Base-by-base conservation (phyloP, 495 filamentous ascomycete species). In the Lophium mytilinum region DNA sequence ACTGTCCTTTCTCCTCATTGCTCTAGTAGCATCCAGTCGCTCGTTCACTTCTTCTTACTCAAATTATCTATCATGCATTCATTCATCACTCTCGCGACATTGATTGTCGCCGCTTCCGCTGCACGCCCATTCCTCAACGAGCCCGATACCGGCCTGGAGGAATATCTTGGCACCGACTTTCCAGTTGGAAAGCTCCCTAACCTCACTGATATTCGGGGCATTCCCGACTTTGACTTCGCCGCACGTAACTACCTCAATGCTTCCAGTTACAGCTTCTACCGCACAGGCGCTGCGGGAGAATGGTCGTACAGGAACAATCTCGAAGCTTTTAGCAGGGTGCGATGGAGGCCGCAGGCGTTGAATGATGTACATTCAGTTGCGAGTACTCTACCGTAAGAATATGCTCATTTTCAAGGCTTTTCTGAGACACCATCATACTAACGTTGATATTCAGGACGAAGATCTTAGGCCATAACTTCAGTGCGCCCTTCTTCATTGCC, bases 401-500 rank as follows among this genome's bases (percentile, higher is more conserved):
- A 55, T 73, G 68, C 18, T n/a, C n/a, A n/a, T n/a, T n/a, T n/a
- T n/a, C n/a, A n/a, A 55, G 61, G 17, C 60, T 62, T 11, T 64
- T 71, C 56, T 45, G 61, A 5, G 72, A 73, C 55, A 62, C 72
- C 45, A 66, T 62, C n/a, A 64, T 67, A 35, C 62, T 74, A 42
- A 65, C 66, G 43, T 60, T 58, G 18, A 66, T 67, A 10, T 57
- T 66, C 33, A 56, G 53, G 62, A 72, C 69, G 15, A 65, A 66
- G 5, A 69, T 74, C 34, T 55, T 74, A 1, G 71, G 71, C 11
- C 54, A 75, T 56, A 68, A 72, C 58, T 75, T 75, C 57, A 64
- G 66, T 8, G 66, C 71, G 4, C 73, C 74, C 9, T 73, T 76
- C 60, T 76, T 73, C 62, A 75, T 76, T 45, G 67, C 65, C 30